Percentiles rank a stretch among this genome's conserved stretches.
Conservation (phyloP, 345 rosid genomes). For the Streptanthus diversifolius region DNA sequence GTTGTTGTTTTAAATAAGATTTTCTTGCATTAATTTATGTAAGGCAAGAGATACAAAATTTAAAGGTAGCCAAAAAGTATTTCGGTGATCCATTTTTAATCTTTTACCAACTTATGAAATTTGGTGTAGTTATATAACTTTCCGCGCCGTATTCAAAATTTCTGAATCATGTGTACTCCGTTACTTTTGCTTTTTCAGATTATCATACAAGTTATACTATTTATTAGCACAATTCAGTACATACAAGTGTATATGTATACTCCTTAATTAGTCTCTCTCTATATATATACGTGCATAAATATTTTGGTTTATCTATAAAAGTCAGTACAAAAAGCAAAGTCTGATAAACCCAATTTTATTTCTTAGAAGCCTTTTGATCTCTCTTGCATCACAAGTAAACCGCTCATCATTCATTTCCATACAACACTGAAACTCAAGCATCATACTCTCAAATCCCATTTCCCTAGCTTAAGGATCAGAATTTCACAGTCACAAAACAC, state of each 20-base stretch:
- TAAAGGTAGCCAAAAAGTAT: too few species aligned
- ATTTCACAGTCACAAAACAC: background rate
- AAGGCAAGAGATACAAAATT: background rate
- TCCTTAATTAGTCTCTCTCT: background rate
- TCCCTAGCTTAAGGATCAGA: background rate
- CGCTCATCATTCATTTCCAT: conserved; percentile 17
- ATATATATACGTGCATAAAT: background rate
- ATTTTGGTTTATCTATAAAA: conserved; percentile 19
- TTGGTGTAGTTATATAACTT: background rate
- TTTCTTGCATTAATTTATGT: too few species aligned
- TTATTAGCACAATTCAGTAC: background rate
- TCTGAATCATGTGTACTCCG: background rate
- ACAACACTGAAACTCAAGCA: conserved; percentile 22
- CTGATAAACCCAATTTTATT: background rate
- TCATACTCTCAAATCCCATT: conserved; percentile 10
- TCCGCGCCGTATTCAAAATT: background rate
- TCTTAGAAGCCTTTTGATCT: conserved; percentile 1
- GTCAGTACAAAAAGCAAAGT: background rate
- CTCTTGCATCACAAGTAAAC: conserved; percentile 30
- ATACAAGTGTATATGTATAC: background rate
- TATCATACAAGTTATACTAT: background rate
- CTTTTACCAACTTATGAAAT: background rate
- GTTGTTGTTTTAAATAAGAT: background rate
- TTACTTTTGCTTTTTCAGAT: background rate
- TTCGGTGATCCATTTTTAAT: background rate